These are phyloP conservation scores for Cyphellophora attinorum DNA, from an alignment of 2,329 filamentous ascomycete genomes.

Conservation along the genomic window DNA sequence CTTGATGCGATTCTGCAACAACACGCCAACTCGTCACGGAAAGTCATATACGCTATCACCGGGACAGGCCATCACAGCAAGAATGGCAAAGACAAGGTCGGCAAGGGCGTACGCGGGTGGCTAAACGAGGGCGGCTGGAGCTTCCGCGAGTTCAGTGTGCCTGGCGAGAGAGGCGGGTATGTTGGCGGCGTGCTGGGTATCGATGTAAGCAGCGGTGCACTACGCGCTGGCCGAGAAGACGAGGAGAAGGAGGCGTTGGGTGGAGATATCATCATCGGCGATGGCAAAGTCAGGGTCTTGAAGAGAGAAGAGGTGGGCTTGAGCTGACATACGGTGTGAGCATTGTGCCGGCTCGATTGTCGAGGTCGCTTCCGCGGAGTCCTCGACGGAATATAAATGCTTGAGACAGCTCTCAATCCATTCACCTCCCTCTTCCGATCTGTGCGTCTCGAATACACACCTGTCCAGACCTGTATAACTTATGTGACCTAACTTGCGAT, in stretches of 20 bases:
- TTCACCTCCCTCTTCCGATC: too few species aligned
- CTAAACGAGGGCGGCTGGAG: conserved; percentile 93
- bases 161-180: conserved; percentile 79
- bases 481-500: too few species aligned
- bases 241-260: conserved; percentile 16
- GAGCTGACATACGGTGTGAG: not conserved
- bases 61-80: conserved; percentile 96
- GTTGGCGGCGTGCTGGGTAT: conserved; percentile 57
- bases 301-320: conserved; percentile 32
- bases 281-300: conserved; percentile 34
- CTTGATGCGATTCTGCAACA: conserved; percentile 79
- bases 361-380: too few species aligned
- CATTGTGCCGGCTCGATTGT: not conserved
- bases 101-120: conserved; percentile 83
- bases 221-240: conserved; percentile 21
- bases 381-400: not conserved
- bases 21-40: conserved; percentile 58
- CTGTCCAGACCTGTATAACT: too few species aligned
- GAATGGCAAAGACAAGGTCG: conserved; percentile 97
- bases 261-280: conserved; percentile 18
- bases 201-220: conserved; percentile 39
- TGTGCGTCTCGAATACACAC: too few species aligned
- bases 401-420: conserved; percentile 2
- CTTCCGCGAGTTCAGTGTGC: conserved; percentile 91
- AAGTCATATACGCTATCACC: conserved; percentile 88